Evolutionary conservation across 345 rosid species (phyloP).

Genomic region (Heritiera littoralis): DNA sequence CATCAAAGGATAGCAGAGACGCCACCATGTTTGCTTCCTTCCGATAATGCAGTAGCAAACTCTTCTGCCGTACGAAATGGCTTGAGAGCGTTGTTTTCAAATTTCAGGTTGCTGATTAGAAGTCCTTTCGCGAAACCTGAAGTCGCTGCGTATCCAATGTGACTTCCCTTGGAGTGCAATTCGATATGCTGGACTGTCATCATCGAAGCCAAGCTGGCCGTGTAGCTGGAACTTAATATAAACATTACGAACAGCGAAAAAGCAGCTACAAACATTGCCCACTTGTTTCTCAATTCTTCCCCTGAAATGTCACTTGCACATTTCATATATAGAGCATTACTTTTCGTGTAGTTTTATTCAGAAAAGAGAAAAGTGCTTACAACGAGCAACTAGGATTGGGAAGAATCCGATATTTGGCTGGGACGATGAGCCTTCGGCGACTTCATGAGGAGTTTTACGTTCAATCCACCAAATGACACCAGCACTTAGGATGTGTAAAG

Average conservation of each 20-base stretch:
- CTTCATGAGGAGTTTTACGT: neutral
- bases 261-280: constrained; percentile 37
- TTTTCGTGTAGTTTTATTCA: neutral
- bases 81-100: neutral
- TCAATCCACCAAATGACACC: constrained; percentile 31
- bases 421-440: neutral
- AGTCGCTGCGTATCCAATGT: neutral
- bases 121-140: neutral
- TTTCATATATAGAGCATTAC: too few species aligned
- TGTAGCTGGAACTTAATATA: constrained; percentile 41
- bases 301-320: neutral
- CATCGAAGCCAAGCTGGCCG: constrained; percentile 41
- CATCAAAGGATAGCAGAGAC: constrained; percentile 9
- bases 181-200: constrained; percentile 34
- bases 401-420: constrained; percentile 6
- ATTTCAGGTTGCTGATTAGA: neutral
- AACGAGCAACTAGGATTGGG: constrained; percentile 22
- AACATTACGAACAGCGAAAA: constrained; percentile 43
- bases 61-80: neutral
- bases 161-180: constrained; percentile 7
- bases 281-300: constrained; percentile 39
- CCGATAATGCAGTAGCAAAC: neutral
- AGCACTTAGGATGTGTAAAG: constrained; percentile 19
- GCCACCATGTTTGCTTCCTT: constrained; percentile 8
- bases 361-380: constrained; percentile 19